phyloP scores from a whole-genome alignment of 805 yeast species.

The Saccharomyces paradoxus region DNA sequence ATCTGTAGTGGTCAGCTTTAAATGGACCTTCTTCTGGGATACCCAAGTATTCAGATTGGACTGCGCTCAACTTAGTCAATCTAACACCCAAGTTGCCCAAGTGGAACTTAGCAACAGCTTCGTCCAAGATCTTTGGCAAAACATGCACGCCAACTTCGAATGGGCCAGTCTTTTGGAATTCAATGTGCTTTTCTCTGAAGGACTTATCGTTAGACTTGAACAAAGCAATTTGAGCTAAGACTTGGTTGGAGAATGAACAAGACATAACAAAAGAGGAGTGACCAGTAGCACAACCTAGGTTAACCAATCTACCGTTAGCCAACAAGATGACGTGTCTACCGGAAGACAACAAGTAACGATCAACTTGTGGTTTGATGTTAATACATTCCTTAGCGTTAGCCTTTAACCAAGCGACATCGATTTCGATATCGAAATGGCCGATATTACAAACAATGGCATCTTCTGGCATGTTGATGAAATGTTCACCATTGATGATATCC shows the following conservation, averaged over 20 bases:
- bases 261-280: slow-evolving; percentile 99
- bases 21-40: slow-evolving; percentile 89
- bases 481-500: slow-evolving; percentile 86
- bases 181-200: slow-evolving; percentile 75
- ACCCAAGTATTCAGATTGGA: slow-evolving; percentile 91
- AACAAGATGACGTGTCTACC: slow-evolving; percentile 93
- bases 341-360: slow-evolving; percentile 80
- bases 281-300: slow-evolving; percentile 99
- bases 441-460: slow-evolving; percentile 99
- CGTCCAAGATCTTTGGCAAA: slow-evolving; percentile 96
- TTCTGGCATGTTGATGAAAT: slow-evolving; percentile 91
- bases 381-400: slow-evolving; percentile 86
- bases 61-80: slow-evolving; percentile 65
- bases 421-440: slow-evolving; percentile 98
- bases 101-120: slow-evolving; percentile 96
- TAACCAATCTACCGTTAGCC: slow-evolving; percentile 98
- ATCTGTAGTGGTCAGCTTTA: slow-evolving; percentile 98
- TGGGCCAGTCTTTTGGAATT: slow-evolving; percentile 88
- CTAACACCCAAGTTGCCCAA: slow-evolving; percentile 88
- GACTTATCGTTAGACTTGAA: slow-evolving; percentile 77
- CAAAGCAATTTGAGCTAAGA: slow-evolving; percentile 95
- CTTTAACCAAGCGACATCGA: slow-evolving; percentile 98
- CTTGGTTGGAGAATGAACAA: slow-evolving; percentile 99
- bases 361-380: slow-evolving; percentile 98
- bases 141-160: slow-evolving; percentile 89